Base-by-base conservation (phyloP, 1,284 basidiomycete species). In the Kalmanozyma brasiliensis region DNA sequence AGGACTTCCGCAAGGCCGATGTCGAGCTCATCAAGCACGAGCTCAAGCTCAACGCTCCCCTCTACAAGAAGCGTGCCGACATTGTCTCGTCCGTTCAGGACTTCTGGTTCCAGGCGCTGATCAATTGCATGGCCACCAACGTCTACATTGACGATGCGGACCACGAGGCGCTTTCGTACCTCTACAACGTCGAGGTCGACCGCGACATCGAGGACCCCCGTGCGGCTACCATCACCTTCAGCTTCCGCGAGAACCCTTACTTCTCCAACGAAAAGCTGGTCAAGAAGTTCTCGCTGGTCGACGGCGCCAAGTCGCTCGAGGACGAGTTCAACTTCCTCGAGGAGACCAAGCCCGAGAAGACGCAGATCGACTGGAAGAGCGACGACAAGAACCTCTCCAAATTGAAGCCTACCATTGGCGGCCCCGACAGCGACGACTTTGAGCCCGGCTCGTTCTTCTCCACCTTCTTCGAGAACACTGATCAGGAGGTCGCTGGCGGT, bases 391-490 rank as follows among this genome's bases (percentile, higher is more conserved):
- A 89, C 43, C 82, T 93, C 76, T 89, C 88, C 30, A 91, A 91
- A 83, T 74, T 89, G 58, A 89, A 91, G 82, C 91, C 92, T 41
- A 88, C 88, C 36, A 86, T 87, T 24, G 75, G 74, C 47, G 68
- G 58, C 30, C 63, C 61, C 20, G 53, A 63, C 24, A 57, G 48
- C 19, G 73, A 70, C 48, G 74, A 86, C 52, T 88, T 88, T 34
- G 91, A 92, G 55, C 84, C 86, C 43, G 92, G 92, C 53, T 91
- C 89, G 77, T 92, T 94, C 85, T 94, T 94, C 87, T 91, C 92
- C 84, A 89, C 89, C 76, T 93, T 94, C 73, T 91, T 91, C 82
- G 81, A 86, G 38, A 76, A 64, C 53, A 62, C 62, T 20, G 61
- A 69, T 46, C 52, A 48, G 30, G 70, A 76, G 59, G 46, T 78